These are phyloP conservation scores for Stropharia rugosoannulata DNA, from an alignment of 768 basidiomycete genomes.

Conservation along the genomic window DNA sequence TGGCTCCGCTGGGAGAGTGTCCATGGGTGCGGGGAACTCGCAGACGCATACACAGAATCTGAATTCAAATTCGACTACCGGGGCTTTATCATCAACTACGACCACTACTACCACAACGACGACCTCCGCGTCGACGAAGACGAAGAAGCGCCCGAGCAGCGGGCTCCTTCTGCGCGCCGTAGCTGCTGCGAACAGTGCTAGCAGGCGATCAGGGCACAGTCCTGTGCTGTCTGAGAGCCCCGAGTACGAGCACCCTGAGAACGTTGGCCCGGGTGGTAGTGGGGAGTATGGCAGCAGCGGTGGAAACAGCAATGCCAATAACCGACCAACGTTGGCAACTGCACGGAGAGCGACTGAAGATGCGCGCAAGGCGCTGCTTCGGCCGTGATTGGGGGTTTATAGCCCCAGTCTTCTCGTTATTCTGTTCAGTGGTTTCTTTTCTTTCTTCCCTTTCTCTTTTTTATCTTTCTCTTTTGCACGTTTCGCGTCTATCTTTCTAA, in stretches of 20 bases:
- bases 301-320: conserved; percentile 2
- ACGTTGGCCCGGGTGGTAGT: conserved; percentile 12
- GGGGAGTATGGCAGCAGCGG: not conserved
- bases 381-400: not conserved
- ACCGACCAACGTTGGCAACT: conserved; percentile 43
- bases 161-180: conserved; percentile 58
- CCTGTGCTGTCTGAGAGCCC: not conserved
- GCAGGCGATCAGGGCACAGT: conserved; percentile 22
- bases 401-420: not conserved
- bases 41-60: not conserved
- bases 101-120: not conserved
- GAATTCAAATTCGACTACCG: not conserved
- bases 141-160: conserved; percentile 47
- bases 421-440: not conserved
- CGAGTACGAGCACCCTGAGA: not conserved
- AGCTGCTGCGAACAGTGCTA: conserved; percentile 55
- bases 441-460: not conserved
- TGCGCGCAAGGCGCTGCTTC: conserved; percentile 1
- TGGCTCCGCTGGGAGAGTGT: too few species aligned
- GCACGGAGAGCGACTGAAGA: conserved; percentile 37
- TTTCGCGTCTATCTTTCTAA: not conserved
- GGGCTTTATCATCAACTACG: not conserved
- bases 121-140: conserved; percentile 7
- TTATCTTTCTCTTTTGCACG: not conserved
- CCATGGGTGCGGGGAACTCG: too few species aligned